These are phyloP conservation scores for Exophiala sideris DNA, from an alignment of 2,329 filamentous ascomycete species.

Conservation along the genomic window DNA sequence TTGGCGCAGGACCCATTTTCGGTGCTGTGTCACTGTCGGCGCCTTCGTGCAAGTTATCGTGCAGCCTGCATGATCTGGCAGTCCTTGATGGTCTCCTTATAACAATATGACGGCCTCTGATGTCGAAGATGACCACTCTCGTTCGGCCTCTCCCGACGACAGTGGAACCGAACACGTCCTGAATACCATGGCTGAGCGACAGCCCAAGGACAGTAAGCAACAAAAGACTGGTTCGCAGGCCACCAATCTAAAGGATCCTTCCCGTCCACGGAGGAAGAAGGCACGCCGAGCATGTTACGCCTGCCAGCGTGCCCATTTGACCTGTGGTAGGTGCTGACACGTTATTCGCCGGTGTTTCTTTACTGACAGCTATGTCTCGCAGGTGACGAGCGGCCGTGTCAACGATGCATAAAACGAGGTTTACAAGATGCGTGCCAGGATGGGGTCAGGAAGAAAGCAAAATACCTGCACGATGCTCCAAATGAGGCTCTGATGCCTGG, in stretches of 20 bases:
- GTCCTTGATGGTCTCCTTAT: constrained; percentile 27
- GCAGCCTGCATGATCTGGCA: constrained; percentile 17
- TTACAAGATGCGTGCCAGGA: constrained; percentile 91
- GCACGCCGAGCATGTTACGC: constrained; percentile 92
- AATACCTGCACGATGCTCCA: constrained; percentile 95
- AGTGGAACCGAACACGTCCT: constrained; percentile 39
- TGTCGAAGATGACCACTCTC: constrained; percentile 35
- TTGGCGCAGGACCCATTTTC: constrained; percentile 3
- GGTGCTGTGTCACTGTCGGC: constrained; percentile 17
- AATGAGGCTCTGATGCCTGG: constrained; percentile 86
- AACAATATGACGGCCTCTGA: constrained; percentile 34
- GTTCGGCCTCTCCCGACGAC: constrained; percentile 36
- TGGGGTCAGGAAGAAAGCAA: constrained; percentile 96
- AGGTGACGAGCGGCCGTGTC: constrained; percentile 95
- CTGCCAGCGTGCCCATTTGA: constrained; percentile 94
- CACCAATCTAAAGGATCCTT: constrained; percentile 75
- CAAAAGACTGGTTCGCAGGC: constrained; percentile 55
- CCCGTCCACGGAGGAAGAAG: constrained; percentile 89
- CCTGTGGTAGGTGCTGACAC: constrained; percentile 76
- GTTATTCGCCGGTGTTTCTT: constrained; percentile 10
- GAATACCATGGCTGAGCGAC: constrained; percentile 36
- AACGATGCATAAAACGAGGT: constrained; percentile 89
- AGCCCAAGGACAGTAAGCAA: constrained; percentile 42
- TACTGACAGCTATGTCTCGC: constrained; percentile 32
- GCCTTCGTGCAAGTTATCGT: constrained; percentile 17